Evolutionary conservation across 176 grass and related monocot species (phyloP).

Genomic region (Triticum urartu): DNA sequence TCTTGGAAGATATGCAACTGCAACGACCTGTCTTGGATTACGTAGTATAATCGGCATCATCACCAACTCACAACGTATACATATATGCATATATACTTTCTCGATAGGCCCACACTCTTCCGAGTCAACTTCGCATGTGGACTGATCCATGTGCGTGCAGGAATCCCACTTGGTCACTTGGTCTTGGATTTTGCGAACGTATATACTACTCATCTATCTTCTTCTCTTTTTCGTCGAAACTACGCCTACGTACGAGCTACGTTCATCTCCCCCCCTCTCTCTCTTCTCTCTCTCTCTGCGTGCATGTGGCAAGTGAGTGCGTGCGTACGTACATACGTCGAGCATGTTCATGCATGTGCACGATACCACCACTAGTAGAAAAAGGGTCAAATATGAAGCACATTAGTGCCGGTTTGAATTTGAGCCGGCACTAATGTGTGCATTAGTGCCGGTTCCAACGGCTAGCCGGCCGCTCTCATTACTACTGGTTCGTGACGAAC

Average conservation of each 20-base stretch:
- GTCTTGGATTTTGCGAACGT: constrained; percentile 6
- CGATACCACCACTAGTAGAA: background rate
- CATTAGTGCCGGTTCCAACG: no score
- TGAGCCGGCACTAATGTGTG: no score
- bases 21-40: background rate
- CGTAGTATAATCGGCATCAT: background rate
- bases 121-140: constrained; percentile 26
- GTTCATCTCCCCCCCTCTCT: no score
- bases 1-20: background rate
- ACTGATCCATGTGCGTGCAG: background rate
- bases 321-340: background rate
- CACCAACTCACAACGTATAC: background rate
- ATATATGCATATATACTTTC: no score
- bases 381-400: no score
- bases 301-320: background rate
- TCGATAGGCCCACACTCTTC: background rate
- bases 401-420: no score
- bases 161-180: background rate
- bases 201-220: background rate
- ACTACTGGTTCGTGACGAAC: no score
- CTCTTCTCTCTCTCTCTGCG: background rate
- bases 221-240: background rate
- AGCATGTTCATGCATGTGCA: background rate
- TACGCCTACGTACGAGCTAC: background rate
- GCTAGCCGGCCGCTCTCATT: no score